Evolutionary conservation across 176 grass and related monocot species (phyloP), one percentile per base, ranked within the genome.

Genomic region (Oropetium thomaeum): DNA sequence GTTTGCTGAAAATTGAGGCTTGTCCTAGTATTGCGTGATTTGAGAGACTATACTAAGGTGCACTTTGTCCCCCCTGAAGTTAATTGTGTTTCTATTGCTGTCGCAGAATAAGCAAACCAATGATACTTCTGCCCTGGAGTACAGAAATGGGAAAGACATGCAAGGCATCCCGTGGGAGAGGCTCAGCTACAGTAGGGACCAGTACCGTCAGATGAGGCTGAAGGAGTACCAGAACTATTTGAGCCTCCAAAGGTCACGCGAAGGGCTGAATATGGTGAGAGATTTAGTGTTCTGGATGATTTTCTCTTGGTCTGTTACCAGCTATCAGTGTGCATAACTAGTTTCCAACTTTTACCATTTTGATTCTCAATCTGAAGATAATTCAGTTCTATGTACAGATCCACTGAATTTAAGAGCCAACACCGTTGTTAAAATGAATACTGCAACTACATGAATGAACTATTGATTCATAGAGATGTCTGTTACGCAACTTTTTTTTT

Each of bases 81-180:
- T 49, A 20, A 29, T 58, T n/a, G 5, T 2, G 11, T 20, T 15
- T 34, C 2, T 74, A 16, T 61, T 10, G 4, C 6, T 66, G 7
- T 11, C 43, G 40, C 54, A 83, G 80, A 47, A 68, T 27, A 83
- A 62, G 10, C 60, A 67, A 23, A 68, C 13, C 42, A 40, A 72
- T n/a, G 69, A 79, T 16, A 83, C 74, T 30, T 87, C 85, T 35
- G 80, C 74, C 16, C 5, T 29, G 52, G 85, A 83, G 34, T 68
- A 73, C 5, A 83, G 67, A 62, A 2, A 54, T 52, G 85, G 85
- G 26, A 87, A 84, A 29, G 90, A 89, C 66, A 82, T 89, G 44
- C 90, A 93, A 42, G 90, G 81, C 20, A 89, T 93, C 78, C 77
- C 80, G 1, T 93, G 90, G 90, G 87, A 89, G 23, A 79, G 81